A percentile compares a stretch with the other conserved stretches of the same genome.
These are phyloP conservation scores for Penicilliopsis zonata DNA, from an alignment of 495 filamentous ascomycete species.

Conservation along the genomic window DNA sequence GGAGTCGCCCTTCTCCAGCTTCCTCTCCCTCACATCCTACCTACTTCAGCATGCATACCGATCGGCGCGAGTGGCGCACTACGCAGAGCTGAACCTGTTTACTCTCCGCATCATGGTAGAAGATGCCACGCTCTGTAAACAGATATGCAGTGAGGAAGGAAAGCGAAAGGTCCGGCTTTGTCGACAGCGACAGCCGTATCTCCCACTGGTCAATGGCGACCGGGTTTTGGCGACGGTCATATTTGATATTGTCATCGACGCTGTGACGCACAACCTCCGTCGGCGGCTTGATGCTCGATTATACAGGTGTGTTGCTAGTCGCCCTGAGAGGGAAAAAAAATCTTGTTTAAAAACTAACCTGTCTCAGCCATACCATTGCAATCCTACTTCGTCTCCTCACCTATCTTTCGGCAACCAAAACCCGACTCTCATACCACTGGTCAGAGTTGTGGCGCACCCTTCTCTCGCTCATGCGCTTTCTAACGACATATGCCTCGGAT, in stretches of 20 bases:
- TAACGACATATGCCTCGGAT: slow-evolving; percentile 72
- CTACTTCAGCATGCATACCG: slow-evolving; percentile 87
- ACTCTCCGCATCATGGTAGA: slow-evolving; percentile 80
- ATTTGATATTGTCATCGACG: slow-evolving; percentile 77
- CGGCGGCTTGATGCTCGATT: slow-evolving; percentile 73
- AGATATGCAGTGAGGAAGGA: slow-evolving; percentile 71
- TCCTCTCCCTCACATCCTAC: slow-evolving; percentile 85
- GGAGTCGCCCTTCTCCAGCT: slow-evolving; percentile 66
- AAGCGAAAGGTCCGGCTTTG: slow-evolving; percentile 70
- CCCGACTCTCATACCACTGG: slow-evolving; percentile 82
- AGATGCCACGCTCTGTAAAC: slow-evolving; percentile 73
- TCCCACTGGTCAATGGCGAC: slow-evolving; percentile 63
- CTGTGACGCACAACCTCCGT: slow-evolving; percentile 87
- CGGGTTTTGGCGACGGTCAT: slow-evolving; percentile 61
- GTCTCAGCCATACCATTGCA: slow-evolving; percentile 42
- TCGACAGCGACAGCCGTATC: slow-evolving; percentile 76
- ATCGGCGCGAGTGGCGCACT: slow-evolving; percentile 61
- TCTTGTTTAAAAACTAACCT: slow-evolving; percentile 1
- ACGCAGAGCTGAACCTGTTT: slow-evolving; percentile 72
- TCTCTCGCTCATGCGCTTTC: slow-evolving; percentile 80
- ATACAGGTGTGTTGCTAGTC: slow-evolving; percentile 46
- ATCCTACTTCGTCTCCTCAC: slow-evolving; percentile 71
- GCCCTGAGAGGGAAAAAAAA: background rate
- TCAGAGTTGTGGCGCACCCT: slow-evolving; percentile 86
- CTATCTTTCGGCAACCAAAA: slow-evolving; percentile 69